A percentile compares a stretch with the other conserved stretches of the same genome.
phyloP scores from a whole-genome alignment of 768 basidiomycete genomes.

The Vararia minispora region DNA sequence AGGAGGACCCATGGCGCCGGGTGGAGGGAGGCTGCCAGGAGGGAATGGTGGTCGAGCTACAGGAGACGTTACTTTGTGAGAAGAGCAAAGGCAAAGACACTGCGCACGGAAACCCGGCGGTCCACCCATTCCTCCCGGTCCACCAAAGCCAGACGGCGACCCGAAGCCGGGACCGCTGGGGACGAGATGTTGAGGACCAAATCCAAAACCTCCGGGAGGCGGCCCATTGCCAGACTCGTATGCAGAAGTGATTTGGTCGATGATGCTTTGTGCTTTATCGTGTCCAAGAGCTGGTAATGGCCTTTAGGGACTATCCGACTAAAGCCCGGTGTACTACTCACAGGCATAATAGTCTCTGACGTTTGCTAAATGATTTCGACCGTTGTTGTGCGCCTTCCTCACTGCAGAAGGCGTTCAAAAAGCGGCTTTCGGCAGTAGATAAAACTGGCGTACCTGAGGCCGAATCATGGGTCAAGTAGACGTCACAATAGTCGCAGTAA shows the following conservation, averaged over 20 bases:
- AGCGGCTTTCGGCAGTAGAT: background rate
- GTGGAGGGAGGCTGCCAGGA: constrained; percentile 39
- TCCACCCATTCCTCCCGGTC: constrained; percentile 26
- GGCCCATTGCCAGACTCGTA: constrained; percentile 84
- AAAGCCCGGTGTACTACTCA: constrained; percentile 18
- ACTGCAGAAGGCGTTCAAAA: constrained; percentile 34
- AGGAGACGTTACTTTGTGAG: constrained; percentile 1
- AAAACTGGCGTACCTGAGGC: constrained; percentile 54
- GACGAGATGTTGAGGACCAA: constrained; percentile 71
- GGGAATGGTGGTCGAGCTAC: constrained; percentile 63
- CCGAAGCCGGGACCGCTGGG: constrained; percentile 30
- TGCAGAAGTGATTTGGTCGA: constrained; percentile 93
- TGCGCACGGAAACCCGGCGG: constrained; percentile 11
- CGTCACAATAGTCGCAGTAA: constrained; percentile 91
- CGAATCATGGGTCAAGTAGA: constrained; percentile 90
- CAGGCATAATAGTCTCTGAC: constrained; percentile 97
- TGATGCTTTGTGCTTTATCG: constrained; percentile 96
- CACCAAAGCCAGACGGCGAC: constrained; percentile 44
- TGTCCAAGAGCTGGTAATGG: constrained; percentile 61
- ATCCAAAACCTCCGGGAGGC: constrained; percentile 80
- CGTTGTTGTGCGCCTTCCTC: constrained; percentile 96
- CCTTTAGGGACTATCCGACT: constrained; percentile 6
- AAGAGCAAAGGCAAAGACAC: background rate
- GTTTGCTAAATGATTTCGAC: constrained; percentile 92
- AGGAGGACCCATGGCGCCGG: constrained; percentile 40